These are phyloP conservation scores for Halophytophthora polymorphica DNA, from an alignment of 352 stramenopile species.

Conservation along the genomic window DNA sequence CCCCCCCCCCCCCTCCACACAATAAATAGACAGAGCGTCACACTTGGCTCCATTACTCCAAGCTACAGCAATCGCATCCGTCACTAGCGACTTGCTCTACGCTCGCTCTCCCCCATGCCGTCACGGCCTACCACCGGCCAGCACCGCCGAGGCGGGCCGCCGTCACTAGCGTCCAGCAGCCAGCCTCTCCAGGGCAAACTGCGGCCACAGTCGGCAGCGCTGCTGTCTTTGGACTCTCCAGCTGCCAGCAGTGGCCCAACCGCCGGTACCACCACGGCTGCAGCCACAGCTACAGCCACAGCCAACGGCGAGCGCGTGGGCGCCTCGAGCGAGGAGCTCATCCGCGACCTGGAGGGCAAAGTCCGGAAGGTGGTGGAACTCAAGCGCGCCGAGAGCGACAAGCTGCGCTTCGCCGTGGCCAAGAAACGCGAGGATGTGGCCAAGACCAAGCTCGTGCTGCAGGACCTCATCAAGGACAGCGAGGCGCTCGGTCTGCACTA, in stretches of 20 bases:
- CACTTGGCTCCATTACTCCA: too few species aligned
- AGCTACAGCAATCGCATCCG: too few species aligned
- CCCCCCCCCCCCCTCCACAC: too few species aligned
- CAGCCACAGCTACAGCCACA: neutral
- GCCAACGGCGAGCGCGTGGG: conserved; percentile 43
- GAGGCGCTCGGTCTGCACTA: conserved; percentile 67
- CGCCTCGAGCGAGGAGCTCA: conserved; percentile 71
- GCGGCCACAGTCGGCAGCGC: conserved; percentile 37
- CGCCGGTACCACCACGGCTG: neutral
- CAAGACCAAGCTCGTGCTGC: conserved; percentile 54
- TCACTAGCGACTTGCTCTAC: neutral
- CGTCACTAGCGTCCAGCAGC: conserved; percentile 4
- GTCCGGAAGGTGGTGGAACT: conserved; percentile 78
- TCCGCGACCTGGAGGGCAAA: conserved; percentile 70
- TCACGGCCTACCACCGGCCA: conserved; percentile 14
- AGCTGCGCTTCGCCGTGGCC: conserved; percentile 54
- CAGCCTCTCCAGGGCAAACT: conserved; percentile 30
- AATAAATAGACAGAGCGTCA: too few species aligned
- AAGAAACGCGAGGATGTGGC: conserved; percentile 73
- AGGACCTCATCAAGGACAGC: conserved; percentile 79
- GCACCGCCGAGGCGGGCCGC: conserved; percentile 7
- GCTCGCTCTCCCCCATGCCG: conserved; percentile 6
- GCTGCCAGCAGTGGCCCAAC: neutral
- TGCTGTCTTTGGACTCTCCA: conserved; percentile 16
- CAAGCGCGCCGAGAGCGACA: conserved; percentile 76